These are phyloP conservation scores for Diaporthe sp. DNA, from an alignment of 2,329 filamentous ascomycete genomes.

Conservation along the genomic window DNA sequence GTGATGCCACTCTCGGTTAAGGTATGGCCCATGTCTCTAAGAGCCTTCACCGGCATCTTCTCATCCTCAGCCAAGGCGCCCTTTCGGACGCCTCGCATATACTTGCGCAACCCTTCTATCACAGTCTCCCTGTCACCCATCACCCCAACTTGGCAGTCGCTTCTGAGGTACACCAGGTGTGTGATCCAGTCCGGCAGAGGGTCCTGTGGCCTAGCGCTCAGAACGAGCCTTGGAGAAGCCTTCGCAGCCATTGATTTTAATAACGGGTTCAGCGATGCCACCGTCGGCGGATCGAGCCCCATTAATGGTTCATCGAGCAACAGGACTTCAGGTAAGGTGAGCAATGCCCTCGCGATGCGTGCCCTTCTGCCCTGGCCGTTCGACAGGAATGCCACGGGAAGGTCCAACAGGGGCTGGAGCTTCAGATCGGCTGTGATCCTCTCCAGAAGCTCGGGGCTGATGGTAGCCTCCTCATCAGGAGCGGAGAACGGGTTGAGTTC, in stretches of 20 bases:
- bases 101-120: conserved; percentile 64
- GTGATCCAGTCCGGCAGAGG: conserved; percentile 91
- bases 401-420: conserved; percentile 77
- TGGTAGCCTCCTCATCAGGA: conserved; percentile 61
- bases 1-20: conserved; percentile 58
- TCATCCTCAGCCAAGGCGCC: conserved; percentile 62
- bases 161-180: conserved; percentile 80
- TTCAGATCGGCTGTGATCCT: conserved; percentile 79
- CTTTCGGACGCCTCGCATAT: conserved; percentile 61
- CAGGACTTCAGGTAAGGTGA: conserved; percentile 83
- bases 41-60: conserved; percentile 61
- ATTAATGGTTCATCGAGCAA: conserved; percentile 96
- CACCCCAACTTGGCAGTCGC: conserved; percentile 74
- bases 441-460: conserved; percentile 66
- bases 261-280: conserved; percentile 78
- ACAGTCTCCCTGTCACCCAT: conserved; percentile 78
- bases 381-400: conserved; percentile 91
- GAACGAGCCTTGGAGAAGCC: conserved; percentile 78
- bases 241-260: conserved; percentile 77
- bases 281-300: conserved; percentile 90
- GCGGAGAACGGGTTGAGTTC: conserved; percentile 81
- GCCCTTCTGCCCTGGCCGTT: conserved; percentile 93
- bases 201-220: conserved; percentile 88
- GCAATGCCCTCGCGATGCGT: conserved; percentile 87
- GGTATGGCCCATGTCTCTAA: conserved; percentile 65